A percentile compares a stretch with the other conserved stretches of the same genome.
These are phyloP conservation scores for Ogataea pilisensis DNA, from an alignment of 805 yeast species.

Conservation along the genomic window DNA sequence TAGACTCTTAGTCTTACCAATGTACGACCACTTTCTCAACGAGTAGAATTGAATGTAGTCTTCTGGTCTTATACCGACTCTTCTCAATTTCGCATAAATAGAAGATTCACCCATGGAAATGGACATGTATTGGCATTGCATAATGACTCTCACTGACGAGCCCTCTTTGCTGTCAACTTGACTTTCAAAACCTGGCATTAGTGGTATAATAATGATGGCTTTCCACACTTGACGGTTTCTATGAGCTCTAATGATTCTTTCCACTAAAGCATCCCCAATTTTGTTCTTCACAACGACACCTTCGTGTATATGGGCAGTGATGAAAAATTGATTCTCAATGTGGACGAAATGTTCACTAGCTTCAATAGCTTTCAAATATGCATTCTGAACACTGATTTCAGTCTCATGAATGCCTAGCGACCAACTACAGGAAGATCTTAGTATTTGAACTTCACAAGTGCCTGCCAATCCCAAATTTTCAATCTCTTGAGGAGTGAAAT, in stretches of 20 bases:
- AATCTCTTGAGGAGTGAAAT: slow-evolving; percentile 70
- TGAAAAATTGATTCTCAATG: slow-evolving; percentile 92
- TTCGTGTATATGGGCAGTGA: slow-evolving; percentile 83
- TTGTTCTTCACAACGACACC: slow-evolving; percentile 81
- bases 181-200: slow-evolving; percentile 96
- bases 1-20: slow-evolving; percentile 68
- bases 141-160: slow-evolving; percentile 88
- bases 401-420: slow-evolving; percentile 81
- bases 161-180: slow-evolving; percentile 93
- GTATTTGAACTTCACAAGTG: slow-evolving; percentile 84
- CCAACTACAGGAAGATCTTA: slow-evolving; percentile 92
- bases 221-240: slow-evolving; percentile 76
- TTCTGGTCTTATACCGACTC: slow-evolving; percentile 80
- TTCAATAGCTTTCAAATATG: slow-evolving; percentile 86
- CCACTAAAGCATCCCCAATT: slow-evolving; percentile 97
- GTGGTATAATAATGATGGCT: slow-evolving; percentile 86
- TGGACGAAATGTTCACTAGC: slow-evolving; percentile 89
- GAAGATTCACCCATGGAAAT: slow-evolving; percentile 88
- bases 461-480: slow-evolving; percentile 61
- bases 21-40: slow-evolving; percentile 90
- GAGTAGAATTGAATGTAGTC: slow-evolving; percentile 91
- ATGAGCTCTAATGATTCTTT: slow-evolving; percentile 86
- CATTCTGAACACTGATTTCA: slow-evolving; percentile 89
- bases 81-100: slow-evolving; percentile 75
- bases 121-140: slow-evolving; percentile 94